Evolutionary conservation across 495 filamentous ascomycete species (phyloP).

Genomic region (Hyaloscypha finlandica): DNA sequence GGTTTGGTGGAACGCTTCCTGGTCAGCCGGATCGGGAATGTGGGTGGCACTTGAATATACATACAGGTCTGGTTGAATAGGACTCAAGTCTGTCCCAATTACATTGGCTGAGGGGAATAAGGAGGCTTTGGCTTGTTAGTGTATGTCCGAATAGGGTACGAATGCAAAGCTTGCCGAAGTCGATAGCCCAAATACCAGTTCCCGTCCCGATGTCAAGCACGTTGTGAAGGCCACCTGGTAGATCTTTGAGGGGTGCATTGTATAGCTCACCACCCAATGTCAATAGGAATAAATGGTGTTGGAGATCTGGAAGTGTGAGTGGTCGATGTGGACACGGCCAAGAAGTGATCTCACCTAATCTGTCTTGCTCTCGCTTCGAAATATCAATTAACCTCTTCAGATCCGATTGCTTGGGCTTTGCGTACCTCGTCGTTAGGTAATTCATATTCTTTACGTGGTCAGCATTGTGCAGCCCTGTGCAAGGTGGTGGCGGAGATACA

Average conservation of each 20-base stretch:
- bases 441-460: slow-evolving; percentile 19
- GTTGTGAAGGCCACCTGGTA: slow-evolving; percentile 33
- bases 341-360: slow-evolving; percentile 20
- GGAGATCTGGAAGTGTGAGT: slow-evolving; percentile 30
- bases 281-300: slow-evolving; percentile 55
- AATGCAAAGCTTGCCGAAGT: slow-evolving; percentile 41
- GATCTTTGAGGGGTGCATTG: slow-evolving; percentile 41
- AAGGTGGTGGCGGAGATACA: neutral
- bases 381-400: neutral
- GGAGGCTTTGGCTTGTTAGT: neutral
- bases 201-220: slow-evolving; percentile 64
- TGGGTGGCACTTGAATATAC: neutral
- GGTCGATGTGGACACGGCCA: neutral
- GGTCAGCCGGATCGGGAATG: slow-evolving; percentile 26
- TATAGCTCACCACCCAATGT: slow-evolving; percentile 50
- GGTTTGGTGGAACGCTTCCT: slow-evolving; percentile 46
- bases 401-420: neutral
- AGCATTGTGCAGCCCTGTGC: neutral
- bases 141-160: no score
- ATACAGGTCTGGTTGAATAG: slow-evolving; percentile 35
- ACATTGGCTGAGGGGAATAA: slow-evolving; percentile 49
- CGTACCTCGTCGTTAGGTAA: slow-evolving; percentile 36
- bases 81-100: slow-evolving; percentile 51
- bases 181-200: slow-evolving; percentile 60
- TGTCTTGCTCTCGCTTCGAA: slow-evolving; percentile 28